Conservation (phyloP, 2,329 filamentous ascomycete species). For the Epichloe coenophiala region DNA sequence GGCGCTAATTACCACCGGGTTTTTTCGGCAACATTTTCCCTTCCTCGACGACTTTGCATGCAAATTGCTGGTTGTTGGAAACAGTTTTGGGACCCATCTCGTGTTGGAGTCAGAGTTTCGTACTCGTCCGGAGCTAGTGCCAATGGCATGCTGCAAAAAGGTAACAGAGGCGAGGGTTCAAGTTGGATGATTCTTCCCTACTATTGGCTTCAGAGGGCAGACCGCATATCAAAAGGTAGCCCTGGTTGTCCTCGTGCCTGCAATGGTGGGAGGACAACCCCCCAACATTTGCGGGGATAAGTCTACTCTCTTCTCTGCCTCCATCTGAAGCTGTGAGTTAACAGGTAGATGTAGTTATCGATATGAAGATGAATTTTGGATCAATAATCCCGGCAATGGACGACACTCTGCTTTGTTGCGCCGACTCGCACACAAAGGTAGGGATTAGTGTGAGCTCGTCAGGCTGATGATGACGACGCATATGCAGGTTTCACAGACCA, state of each 20-base stretch:
- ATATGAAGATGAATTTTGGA: neutral
- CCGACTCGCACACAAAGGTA: neutral
- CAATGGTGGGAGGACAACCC: slow-evolving; percentile 36
- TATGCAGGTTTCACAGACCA: neutral
- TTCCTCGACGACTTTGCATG: neutral
- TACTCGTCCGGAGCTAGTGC: slow-evolving; percentile 54
- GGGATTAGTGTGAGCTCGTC: neutral
- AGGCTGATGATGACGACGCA: neutral
- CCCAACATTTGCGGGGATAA: slow-evolving; percentile 35
- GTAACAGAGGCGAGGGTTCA: neutral
- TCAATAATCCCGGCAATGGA: neutral
- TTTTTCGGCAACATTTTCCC: neutral
- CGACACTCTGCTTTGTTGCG: neutral
- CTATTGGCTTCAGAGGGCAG: slow-evolving; percentile 20
- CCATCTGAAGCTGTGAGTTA: neutral
- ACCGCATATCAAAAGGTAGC: slow-evolving; percentile 25
- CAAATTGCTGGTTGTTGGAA: slow-evolving; percentile 6
- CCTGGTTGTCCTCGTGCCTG: slow-evolving; percentile 37
- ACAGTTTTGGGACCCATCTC: slow-evolving; percentile 63
- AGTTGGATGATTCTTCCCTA: neutral
- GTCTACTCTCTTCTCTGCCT: slow-evolving; percentile 17
- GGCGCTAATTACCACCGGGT: neutral
- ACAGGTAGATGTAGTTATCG: neutral
- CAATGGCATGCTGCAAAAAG: slow-evolving; percentile 1
- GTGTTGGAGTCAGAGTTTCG: slow-evolving; percentile 90